phyloP scores from a whole-genome alignment of 345 rosid genomes.

The Ceriops tagal region DNA sequence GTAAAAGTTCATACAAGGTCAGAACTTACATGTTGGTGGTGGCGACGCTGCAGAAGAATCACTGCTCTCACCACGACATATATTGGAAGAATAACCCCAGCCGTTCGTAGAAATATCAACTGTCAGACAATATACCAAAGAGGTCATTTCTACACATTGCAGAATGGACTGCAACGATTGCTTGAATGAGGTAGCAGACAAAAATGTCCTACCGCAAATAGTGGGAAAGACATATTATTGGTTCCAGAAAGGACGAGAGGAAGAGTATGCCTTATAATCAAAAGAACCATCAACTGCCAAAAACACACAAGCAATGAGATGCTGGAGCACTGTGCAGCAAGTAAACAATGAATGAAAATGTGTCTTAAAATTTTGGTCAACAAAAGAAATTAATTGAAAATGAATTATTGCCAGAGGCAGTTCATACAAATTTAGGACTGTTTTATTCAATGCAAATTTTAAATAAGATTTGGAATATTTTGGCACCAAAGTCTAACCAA shows the following conservation, averaged over 20 bases:
- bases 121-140: conserved; percentile 21
- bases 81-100: conserved; percentile 71
- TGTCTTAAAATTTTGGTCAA: not conserved
- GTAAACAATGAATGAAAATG: not conserved
- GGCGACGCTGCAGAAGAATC: conserved; percentile 43
- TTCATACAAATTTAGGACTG: too few relatives aligned
- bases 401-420: too few relatives aligned
- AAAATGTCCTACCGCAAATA: conserved; percentile 44
- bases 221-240: conserved; percentile 44
- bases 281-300: conserved; percentile 76
- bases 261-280: conserved; percentile 69
- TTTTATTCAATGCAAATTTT: too few relatives aligned
- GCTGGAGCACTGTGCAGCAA: conserved; percentile 1
- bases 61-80: conserved; percentile 52
- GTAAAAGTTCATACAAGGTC: not conserved
- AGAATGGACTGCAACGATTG: not conserved
- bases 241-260: conserved; percentile 52
- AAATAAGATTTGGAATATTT: too few relatives aligned
- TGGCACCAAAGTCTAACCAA: too few relatives aligned
- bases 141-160: not conserved
- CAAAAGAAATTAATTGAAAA: too few relatives aligned
- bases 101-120: conserved; percentile 53
- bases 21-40: conserved; percentile 38
- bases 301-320: not conserved
- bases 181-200: not conserved